Evolutionary conservation across 768 basidiomycete species (phyloP).

Genomic region (Agaricus blazei): DNA sequence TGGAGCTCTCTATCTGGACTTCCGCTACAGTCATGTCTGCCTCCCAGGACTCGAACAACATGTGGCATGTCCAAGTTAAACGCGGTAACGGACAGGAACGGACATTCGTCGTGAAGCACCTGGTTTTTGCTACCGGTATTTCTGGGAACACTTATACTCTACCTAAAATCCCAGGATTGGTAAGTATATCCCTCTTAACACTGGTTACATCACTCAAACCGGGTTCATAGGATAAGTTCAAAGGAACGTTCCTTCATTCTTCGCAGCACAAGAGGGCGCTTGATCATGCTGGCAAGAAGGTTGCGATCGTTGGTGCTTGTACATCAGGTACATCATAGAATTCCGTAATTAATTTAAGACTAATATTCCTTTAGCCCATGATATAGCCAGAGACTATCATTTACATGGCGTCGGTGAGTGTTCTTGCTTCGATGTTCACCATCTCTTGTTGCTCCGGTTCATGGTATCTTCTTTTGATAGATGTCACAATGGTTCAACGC

Average conservation of each 20-base stretch:
- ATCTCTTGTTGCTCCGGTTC: background rate
- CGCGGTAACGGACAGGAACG: slow-evolving; percentile 28
- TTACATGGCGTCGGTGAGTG: slow-evolving; percentile 27
- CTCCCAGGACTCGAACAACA: slow-evolving; percentile 29
- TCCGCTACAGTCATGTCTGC: slow-evolving; percentile 35
- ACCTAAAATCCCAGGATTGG: slow-evolving; percentile 40
- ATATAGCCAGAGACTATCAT: slow-evolving; percentile 33
- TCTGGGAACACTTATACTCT: slow-evolving; percentile 40
- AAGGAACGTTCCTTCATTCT: slow-evolving; percentile 52
- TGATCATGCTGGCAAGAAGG: slow-evolving; percentile 56
- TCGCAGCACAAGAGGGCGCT: slow-evolving; percentile 40
- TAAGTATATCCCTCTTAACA: slow-evolving; percentile 9
- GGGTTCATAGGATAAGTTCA: slow-evolving; percentile 27
- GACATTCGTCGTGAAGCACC: slow-evolving; percentile 38
- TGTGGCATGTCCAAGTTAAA: slow-evolving; percentile 41
- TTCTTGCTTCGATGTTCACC: background rate
- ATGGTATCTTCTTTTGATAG: slow-evolving; percentile 16
- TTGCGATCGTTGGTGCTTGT: slow-evolving; percentile 63
- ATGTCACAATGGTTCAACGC: slow-evolving; percentile 45
- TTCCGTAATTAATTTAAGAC: no score
- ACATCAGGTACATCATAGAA: slow-evolving; percentile 37
- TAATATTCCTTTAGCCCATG: slow-evolving; percentile 25
- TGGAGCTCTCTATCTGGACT: slow-evolving; percentile 65
- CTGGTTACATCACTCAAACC: background rate
- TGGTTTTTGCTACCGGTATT: slow-evolving; percentile 55